Evolutionary conservation across 345 rosid genomes (phyloP), one percentile per base, ranked within the genome.

Genomic region (Pistacia integerrima): DNA sequence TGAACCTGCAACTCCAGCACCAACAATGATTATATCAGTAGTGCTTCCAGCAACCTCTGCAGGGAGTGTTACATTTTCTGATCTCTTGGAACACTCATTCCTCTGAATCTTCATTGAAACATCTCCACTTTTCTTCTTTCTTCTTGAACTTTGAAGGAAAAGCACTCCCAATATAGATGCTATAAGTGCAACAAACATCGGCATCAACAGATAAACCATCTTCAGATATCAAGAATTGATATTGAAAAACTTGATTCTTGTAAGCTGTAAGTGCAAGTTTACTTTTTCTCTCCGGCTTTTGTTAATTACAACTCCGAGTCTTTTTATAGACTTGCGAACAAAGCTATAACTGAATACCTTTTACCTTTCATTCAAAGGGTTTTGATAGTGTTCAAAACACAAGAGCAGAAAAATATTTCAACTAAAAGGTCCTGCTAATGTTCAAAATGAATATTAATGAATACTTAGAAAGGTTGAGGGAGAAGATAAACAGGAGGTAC

Each of bases 1-100:
- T 5, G 90, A 79, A 33, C 93, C 93, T 4, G 91, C 89, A 66
- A 88, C 86, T 2, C 86, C 88, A 44, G 84, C 86, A 0, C 88
- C 84, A 33, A 88, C 89, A 8, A 88, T 84, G 79, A 86, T 52
- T 11, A 86, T 74, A 28, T 86, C 85, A 8, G 46, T 41, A 0
- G 78, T 49, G 52, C 57, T 65, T 10, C 13, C 51, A 38, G 48
- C 20, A 35, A 20, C 17, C 11, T 35, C 46, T 64, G 11, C 25
- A 64, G 2, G 46, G 48, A 20, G 18, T 64, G 46, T 30, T 69
- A 8, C 61, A 69, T 30, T 69, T 69, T 18, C 9, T 30, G 72
- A 52, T 11, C 16, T 69, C 25, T 52, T 52, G 16, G 14, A 11
- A 69, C 14, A 28, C 46, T 69, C 48, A 8, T 14, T 8, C 33